These are phyloP conservation scores for Astrocystis sublimbata DNA, from an alignment of 495 filamentous ascomycete genomes.

Conservation along the genomic window DNA sequence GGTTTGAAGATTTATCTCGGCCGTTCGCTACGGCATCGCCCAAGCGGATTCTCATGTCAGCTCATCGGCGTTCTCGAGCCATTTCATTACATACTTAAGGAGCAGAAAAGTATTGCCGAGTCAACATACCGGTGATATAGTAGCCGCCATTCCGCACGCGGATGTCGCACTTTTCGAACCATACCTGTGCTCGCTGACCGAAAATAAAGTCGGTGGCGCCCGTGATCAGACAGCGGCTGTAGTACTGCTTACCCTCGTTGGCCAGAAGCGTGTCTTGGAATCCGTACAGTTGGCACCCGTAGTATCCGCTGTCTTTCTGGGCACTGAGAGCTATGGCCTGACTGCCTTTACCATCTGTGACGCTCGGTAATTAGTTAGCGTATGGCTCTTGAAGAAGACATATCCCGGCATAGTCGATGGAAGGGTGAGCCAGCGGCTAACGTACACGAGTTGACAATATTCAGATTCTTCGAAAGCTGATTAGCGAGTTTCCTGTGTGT, in stretches of 20 bases:
- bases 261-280: constrained; percentile 66
- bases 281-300: constrained; percentile 57
- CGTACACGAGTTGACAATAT: constrained; percentile 54
- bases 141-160: constrained; percentile 46
- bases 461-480: constrained; percentile 49
- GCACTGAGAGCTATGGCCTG: constrained; percentile 63
- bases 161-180: constrained; percentile 63
- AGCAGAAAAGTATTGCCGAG: not conserved
- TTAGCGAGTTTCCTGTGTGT: constrained; percentile 16
- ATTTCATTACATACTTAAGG: not conserved
- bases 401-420: not conserved
- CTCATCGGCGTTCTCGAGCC: not conserved
- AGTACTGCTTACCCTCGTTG: constrained; percentile 60
- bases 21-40: constrained; percentile 56
- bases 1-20: constrained; percentile 49
- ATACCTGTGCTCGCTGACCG: constrained; percentile 59
- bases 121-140: constrained; percentile 52
- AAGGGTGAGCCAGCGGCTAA: constrained; percentile 1
- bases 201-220: constrained; percentile 70
- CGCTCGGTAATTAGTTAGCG: not conserved
- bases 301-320: constrained; percentile 57
- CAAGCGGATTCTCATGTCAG: not conserved
- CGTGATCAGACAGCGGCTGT: constrained; percentile 54
- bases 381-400: not conserved
- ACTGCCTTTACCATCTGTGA: constrained; percentile 46